Percentiles rank a stretch among this genome's conserved stretches.
Conservation (phyloP, 2,329 filamentous ascomycete species). For the Epichloe bromicola region DNA sequence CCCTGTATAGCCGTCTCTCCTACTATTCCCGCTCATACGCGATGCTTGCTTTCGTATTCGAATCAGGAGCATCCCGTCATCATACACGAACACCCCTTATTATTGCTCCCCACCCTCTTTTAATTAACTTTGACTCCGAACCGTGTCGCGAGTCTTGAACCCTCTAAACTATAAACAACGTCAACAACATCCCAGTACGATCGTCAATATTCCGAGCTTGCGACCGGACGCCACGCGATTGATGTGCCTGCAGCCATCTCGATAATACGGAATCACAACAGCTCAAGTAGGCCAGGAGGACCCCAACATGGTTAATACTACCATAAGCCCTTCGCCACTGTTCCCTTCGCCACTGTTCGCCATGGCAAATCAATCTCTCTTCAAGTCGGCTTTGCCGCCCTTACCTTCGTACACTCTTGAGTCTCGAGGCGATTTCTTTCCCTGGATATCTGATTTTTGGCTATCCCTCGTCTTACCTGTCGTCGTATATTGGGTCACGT, state of each 20-base stretch:
- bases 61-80: not conserved
- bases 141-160: not conserved
- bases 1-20: not conserved
- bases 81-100: not conserved
- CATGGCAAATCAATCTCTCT: conserved; percentile 41
- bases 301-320: conserved; percentile 27
- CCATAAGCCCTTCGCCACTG: conserved; percentile 15
- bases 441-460: conserved; percentile 70
- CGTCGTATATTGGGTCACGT: conserved; percentile 77
- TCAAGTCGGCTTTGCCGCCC: conserved; percentile 55
- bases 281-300: not conserved
- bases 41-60: not conserved
- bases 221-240: not conserved
- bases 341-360: conserved; percentile 18
- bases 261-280: not conserved
- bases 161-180: not conserved
- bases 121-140: not conserved
- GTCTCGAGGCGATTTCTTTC: conserved; percentile 57
- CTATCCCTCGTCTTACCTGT: conserved; percentile 66
- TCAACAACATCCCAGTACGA: not conserved
- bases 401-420: conserved; percentile 69
- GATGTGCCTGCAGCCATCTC: not conserved
- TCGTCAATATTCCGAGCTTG: not conserved
- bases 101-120: not conserved
- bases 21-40: not conserved